Evolutionary conservation across 345 rosid genomes (phyloP).

Genomic region (Linum usitatissimum): DNA sequence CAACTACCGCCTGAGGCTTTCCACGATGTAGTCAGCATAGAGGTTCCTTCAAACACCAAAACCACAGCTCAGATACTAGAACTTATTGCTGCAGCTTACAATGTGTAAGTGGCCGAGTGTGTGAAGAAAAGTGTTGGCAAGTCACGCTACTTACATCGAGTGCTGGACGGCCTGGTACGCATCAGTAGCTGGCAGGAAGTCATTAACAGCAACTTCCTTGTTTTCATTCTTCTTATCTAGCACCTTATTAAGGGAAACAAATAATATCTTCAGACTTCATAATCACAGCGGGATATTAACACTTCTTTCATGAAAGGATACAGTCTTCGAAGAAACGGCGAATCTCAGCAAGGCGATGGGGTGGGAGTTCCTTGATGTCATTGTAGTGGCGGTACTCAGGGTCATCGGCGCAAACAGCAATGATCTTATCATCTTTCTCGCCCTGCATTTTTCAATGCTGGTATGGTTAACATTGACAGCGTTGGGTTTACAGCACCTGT

Average conservation of each 20-base stretch:
- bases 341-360: constrained; percentile 29
- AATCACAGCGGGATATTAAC: no score
- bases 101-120: not conserved
- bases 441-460: constrained; percentile 14
- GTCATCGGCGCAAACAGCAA: constrained; percentile 30
- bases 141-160: constrained; percentile 16
- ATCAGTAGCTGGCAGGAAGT: constrained; percentile 27
- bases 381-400: constrained; percentile 26
- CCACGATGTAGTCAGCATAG: constrained; percentile 23
- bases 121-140: no score
- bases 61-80: not conserved
- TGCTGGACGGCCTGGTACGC: constrained; percentile 22
- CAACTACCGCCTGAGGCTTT: constrained; percentile 21
- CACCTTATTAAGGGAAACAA: constrained; percentile 10
- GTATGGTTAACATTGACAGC: not conserved
- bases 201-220: constrained; percentile 29
- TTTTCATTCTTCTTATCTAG: constrained; percentile 47
- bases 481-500: no score
- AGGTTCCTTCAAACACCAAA: constrained; percentile 15
- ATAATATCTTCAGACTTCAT: not conserved
- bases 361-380: constrained; percentile 27
- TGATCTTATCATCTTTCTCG: constrained; percentile 29
- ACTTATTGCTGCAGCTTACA: no score
- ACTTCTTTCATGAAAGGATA: constrained; percentile 13
- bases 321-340: constrained; percentile 30